Evolutionary conservation across 2,329 filamentous ascomycete species (phyloP).

Genomic region (Ophiocordyceps unilateralis): DNA sequence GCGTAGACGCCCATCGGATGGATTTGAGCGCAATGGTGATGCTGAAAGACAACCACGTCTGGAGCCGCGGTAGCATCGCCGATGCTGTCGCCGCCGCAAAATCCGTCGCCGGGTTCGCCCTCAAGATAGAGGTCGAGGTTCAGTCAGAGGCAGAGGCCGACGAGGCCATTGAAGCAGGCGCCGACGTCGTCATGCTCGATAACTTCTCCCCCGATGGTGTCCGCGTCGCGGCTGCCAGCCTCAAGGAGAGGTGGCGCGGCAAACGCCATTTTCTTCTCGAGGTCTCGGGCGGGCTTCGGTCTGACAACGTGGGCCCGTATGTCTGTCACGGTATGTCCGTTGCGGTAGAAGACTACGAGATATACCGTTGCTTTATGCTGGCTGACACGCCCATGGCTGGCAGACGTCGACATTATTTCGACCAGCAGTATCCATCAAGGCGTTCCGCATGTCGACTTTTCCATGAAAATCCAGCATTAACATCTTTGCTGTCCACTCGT

Average conservation of each 20-base stretch:
- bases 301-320: conserved; percentile 68
- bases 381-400: not conserved
- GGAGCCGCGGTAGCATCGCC: conserved; percentile 74
- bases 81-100: conserved; percentile 74
- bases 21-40: conserved; percentile 93
- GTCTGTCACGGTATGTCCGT: conserved; percentile 47
- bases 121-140: conserved; percentile 95
- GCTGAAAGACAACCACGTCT: conserved; percentile 98
- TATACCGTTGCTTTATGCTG: too few relatives aligned
- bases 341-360: too few relatives aligned
- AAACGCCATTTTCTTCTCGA: conserved; percentile 66
- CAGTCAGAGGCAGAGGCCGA: conserved; percentile 77
- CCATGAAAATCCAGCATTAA: conserved; percentile 58
- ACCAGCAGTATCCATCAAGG: conserved; percentile 96
- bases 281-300: conserved; percentile 77
- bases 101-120: conserved; percentile 67
- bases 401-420: conserved; percentile 87
- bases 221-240: conserved; percentile 49
- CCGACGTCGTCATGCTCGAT: conserved; percentile 93
- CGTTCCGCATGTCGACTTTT: conserved; percentile 86
- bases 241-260: conserved; percentile 69
- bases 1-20: conserved; percentile 80
- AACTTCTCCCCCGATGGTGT: conserved; percentile 78
- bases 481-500: too few relatives aligned
- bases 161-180: conserved; percentile 77